A percentile compares a stretch with the other conserved stretches of the same genome.
Evolutionary conservation across 306 rosid genomes (phyloP).

Genomic region (Adenanthera pavonina): DNA sequence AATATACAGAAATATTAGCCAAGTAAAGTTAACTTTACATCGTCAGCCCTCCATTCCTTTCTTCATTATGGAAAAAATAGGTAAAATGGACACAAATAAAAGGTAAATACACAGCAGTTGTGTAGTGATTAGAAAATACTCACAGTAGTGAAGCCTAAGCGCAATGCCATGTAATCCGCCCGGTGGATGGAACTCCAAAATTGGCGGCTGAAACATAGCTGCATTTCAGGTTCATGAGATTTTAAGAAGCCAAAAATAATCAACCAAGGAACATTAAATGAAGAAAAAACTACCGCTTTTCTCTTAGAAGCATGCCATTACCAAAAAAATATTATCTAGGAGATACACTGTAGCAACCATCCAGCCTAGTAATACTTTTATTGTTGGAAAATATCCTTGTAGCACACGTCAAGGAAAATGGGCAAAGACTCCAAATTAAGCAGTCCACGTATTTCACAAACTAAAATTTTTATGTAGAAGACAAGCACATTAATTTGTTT

Average conservation of each 20-base stretch:
- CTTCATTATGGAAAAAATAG: neutral
- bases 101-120: slow-evolving; percentile 13
- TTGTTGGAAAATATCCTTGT: too few species aligned
- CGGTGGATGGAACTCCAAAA: slow-evolving; percentile 88
- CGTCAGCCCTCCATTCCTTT: slow-evolving; percentile 23
- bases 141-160: slow-evolving; percentile 87
- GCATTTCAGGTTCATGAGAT: slow-evolving; percentile 45
- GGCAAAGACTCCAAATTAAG: too few species aligned
- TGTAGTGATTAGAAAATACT: slow-evolving; percentile 35
- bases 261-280: slow-evolving; percentile 1
- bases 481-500: neutral
- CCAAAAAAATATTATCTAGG: too few species aligned
- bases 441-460: too few species aligned
- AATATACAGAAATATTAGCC: slow-evolving; percentile 36
- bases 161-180: slow-evolving; percentile 90
- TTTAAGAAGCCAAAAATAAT: slow-evolving; percentile 14
- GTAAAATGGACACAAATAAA: neutral
- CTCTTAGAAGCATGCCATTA: neutral
- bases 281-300: slow-evolving; percentile 13
- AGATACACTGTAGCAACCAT: too few species aligned
- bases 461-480: too few species aligned
- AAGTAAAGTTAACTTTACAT: slow-evolving; percentile 36
- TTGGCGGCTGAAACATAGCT: slow-evolving; percentile 96
- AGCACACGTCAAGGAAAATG: too few species aligned
- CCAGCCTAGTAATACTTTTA: too few species aligned